Evolutionary conservation across 805 yeast genomes (phyloP).

Genomic region (Spathaspora sp.): DNA sequence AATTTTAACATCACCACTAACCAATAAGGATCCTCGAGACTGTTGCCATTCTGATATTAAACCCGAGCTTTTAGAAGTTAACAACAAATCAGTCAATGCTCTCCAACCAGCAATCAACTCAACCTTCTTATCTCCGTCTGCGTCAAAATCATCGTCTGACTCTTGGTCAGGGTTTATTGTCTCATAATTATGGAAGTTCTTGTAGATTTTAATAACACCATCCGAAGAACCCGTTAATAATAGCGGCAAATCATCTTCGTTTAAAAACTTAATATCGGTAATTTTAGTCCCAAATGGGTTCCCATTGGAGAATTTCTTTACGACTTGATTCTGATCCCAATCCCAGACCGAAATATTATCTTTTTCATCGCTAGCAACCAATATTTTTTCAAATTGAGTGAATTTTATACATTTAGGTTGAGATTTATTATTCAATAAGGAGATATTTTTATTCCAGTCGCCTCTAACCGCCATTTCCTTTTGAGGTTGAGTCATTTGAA

Average conservation of each 20-base stretch:
- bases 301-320: constrained; percentile 73
- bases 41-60: constrained; percentile 95
- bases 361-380: constrained; percentile 78
- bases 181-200: constrained; percentile 56
- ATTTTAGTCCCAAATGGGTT: constrained; percentile 87
- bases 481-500: constrained; percentile 86
- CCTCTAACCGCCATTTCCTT: constrained; percentile 80
- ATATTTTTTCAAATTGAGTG: constrained; percentile 85
- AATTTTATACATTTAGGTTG: constrained; percentile 79
- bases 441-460: constrained; percentile 69
- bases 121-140: constrained; percentile 24
- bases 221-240: constrained; percentile 88
- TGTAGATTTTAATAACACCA: constrained; percentile 86
- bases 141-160: constrained; percentile 9
- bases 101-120: constrained; percentile 87
- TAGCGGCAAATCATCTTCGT: constrained; percentile 89
- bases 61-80: constrained; percentile 80
- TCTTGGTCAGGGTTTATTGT: constrained; percentile 15
- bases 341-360: constrained; percentile 86
- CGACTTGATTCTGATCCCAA: constrained; percentile 61
- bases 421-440: constrained; percentile 63
- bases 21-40: constrained; percentile 83
- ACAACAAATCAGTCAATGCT: constrained; percentile 79
- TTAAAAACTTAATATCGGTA: constrained; percentile 79
- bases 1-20: constrained; percentile 91